Conservation (phyloP, 495 filamentous ascomycete genomes). For the Daldinia grandis region DNA sequence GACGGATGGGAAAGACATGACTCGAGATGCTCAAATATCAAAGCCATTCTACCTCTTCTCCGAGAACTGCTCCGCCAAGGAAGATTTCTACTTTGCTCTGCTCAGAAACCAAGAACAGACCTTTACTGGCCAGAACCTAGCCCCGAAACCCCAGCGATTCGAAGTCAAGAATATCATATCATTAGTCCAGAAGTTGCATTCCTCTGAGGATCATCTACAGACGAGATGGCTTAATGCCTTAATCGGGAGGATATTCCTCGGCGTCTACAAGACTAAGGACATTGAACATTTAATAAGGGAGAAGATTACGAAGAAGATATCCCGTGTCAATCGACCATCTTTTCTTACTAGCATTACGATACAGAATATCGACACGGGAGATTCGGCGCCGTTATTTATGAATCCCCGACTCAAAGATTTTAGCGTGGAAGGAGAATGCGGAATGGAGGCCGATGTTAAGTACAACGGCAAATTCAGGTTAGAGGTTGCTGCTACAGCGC, state of each 20-base stretch:
- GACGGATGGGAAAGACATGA: conserved; percentile 64
- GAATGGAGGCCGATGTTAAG: conserved; percentile 82
- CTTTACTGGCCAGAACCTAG: conserved; percentile 61
- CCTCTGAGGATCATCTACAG: conserved; percentile 89
- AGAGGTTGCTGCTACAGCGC: conserved; percentile 87
- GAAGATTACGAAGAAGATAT: conserved; percentile 96
- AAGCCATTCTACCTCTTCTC: conserved; percentile 95
- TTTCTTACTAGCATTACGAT: conserved; percentile 85
- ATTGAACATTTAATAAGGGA: conserved; percentile 78
- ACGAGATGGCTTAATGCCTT: conserved; percentile 95
- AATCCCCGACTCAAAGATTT: conserved; percentile 90
- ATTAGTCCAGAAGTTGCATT: conserved; percentile 87
- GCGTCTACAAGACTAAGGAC: conserved; percentile 82
- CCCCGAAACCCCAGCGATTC: conserved; percentile 79
- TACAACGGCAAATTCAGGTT: conserved; percentile 90
- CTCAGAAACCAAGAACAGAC: conserved; percentile 82
- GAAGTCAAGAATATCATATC: conserved; percentile 84
- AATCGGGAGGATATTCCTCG: conserved; percentile 85
- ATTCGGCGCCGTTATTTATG: conserved; percentile 86
- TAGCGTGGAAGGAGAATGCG: conserved; percentile 88
- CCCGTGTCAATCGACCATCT: conserved; percentile 87
- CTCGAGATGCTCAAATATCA: conserved; percentile 61
- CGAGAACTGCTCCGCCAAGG: conserved; percentile 92
- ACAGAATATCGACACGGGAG: conserved; percentile 83
- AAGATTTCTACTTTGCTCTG: conserved; percentile 96